These are phyloP conservation scores for Tetrastigma voinierianum DNA, from an alignment of 164 flowering plant species.

Conservation along the genomic window DNA sequence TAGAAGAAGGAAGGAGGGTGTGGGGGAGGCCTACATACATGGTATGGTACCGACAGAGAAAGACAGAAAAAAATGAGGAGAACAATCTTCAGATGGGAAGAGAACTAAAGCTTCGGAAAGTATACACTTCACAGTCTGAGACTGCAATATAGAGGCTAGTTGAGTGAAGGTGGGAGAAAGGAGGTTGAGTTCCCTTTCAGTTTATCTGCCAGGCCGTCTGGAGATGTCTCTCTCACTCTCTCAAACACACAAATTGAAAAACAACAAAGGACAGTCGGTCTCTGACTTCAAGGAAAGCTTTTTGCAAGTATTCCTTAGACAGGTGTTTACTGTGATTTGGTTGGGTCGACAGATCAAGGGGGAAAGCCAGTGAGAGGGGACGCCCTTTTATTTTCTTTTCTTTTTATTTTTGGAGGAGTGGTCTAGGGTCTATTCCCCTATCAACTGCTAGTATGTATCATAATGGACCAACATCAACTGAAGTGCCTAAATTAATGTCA, in stretches of 20 bases:
- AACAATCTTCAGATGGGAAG: conserved; percentile 22
- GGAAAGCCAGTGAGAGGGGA: conserved; percentile 47
- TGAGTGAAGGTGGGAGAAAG: conserved; percentile 53
- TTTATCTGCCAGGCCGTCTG: conserved; percentile 39
- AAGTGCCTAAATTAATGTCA: no score
- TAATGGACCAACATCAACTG: not conserved
- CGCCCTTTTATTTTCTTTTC: conserved; percentile 22
- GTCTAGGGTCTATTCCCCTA: conserved; percentile 6
- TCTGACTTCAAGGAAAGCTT: conserved; percentile 66
- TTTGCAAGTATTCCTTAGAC: no score
- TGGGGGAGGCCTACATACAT: conserved; percentile 18
- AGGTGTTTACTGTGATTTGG: conserved; percentile 27
- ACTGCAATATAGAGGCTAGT: conserved; percentile 49
- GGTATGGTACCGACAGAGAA: conserved; percentile 23
- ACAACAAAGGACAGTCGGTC: conserved; percentile 39
- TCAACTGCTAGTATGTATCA: conserved; percentile 7
- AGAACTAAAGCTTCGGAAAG: conserved; percentile 31
- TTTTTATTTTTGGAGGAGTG: no score
- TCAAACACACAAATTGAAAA: conserved; percentile 19
- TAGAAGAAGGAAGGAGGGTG: conserved; percentile 8
- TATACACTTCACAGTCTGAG: conserved; percentile 58
- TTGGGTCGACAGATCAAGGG: conserved; percentile 14
- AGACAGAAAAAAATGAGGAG: conserved; percentile 16
- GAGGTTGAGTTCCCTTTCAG: conserved; percentile 59
- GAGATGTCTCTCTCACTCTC: conserved; percentile 22